These are phyloP conservation scores for Candida ortonii DNA, from an alignment of 805 yeast species.

Conservation along the genomic window DNA sequence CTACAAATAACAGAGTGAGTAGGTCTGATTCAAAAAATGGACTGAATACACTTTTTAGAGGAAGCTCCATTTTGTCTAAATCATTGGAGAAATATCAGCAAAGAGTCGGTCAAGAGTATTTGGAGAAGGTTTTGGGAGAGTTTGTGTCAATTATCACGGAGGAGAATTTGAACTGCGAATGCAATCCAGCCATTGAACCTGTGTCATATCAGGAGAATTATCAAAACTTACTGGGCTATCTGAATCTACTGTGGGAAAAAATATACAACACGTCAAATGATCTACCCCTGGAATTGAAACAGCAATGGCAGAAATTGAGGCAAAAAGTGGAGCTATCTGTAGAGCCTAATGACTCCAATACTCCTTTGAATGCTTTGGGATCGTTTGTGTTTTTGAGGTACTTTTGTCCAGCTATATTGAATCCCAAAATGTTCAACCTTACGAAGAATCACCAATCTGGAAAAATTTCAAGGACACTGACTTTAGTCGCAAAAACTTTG, in stretches of 20 bases:
- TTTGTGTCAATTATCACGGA: constrained; percentile 52
- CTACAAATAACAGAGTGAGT: constrained; percentile 41
- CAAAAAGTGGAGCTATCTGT: constrained; percentile 60
- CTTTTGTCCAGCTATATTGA: constrained; percentile 87
- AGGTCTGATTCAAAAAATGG: constrained; percentile 38
- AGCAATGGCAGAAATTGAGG: constrained; percentile 61
- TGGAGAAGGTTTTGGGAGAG: constrained; percentile 70
- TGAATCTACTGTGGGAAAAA: constrained; percentile 61
- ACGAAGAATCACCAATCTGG: constrained; percentile 71
- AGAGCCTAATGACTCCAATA: constrained; percentile 47
- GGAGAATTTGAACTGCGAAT: constrained; percentile 62
- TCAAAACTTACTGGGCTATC: constrained; percentile 35
- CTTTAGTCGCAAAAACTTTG: constrained; percentile 75
- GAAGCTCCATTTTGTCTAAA: constrained; percentile 79
- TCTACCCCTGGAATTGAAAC: constrained; percentile 65
- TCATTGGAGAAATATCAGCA: constrained; percentile 74
- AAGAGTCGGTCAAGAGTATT: constrained; percentile 74
- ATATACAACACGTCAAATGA: constrained; percentile 69
- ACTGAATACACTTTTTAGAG: constrained; percentile 71
- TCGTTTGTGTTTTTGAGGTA: constrained; percentile 83
- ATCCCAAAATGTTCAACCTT: constrained; percentile 80
- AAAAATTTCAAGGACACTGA: constrained; percentile 69
- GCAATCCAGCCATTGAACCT: constrained; percentile 63
- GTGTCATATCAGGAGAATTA: constrained; percentile 37
- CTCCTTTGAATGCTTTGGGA: constrained; percentile 69